Base-by-base conservation (phyloP, 306 rosid species). In the Vachellia collinsii region DNA sequence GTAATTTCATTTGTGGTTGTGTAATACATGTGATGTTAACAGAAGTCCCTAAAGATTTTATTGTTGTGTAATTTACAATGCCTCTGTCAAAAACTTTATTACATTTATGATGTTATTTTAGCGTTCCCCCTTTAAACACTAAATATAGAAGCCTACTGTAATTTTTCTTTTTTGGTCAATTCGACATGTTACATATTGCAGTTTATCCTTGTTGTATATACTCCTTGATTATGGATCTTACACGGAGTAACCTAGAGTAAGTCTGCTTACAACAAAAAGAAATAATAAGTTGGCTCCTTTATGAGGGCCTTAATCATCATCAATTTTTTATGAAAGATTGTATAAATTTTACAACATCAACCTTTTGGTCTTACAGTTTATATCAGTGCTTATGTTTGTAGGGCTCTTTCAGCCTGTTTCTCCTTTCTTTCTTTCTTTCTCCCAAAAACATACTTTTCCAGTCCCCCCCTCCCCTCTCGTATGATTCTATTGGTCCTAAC, bases 401-500 rank as follows among this genome's bases (percentile, higher is more conserved):
- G 76, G 20, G 23, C 59, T 37, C 78, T 78, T 46, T 42, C 65
- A 58, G 10, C 63, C 23, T 51, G 58, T 14, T 53, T 74, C 71
- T 53, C 11, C 61, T 70, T 72, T 54, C 64, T 62, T 74, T 74
- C 61, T 70, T 72, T 54, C 64, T 62, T 74, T 74, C 12, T 63
- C 44, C 39, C n/a, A 4, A 46, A 44, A 22, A 74, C 50, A 50
- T 70, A 22, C 14, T 79, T 50, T 76, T 76, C n/a, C 67, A 46
- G 59, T 8, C 76, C 56, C 16, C 37, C 43, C 61, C 37, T 58
- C 42, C 58, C 23, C 58, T 56, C 10, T 66, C 54, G 0, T 85
- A 50, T 47, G 44, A 78, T 84, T 74, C 77, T 91, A 76, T 84
- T 81, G 82, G 64, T 54, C 59, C 74, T 75, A 62, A 19, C 71